A percentile compares a stretch with the other conserved stretches of the same genome.
These are phyloP conservation scores for Plenodomus lindquistii DNA, from an alignment of 2,329 filamentous ascomycete species.

Conservation along the genomic window DNA sequence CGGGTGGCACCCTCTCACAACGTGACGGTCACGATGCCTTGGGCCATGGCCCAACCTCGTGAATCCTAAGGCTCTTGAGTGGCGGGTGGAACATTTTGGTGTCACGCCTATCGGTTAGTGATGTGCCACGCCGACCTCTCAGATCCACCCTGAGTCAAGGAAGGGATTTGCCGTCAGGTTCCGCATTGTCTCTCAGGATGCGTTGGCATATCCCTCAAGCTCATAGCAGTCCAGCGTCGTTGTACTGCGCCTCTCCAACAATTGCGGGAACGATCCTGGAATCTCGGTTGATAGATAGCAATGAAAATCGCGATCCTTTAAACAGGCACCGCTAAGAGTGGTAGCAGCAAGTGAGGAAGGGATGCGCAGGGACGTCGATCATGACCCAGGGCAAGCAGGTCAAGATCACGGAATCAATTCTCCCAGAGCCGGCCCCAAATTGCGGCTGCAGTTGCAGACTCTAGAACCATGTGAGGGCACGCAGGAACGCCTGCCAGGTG, in stretches of 20 bases:
- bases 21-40: conserved; percentile 2
- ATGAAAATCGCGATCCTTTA: conserved; percentile 3
- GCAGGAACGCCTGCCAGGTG: conserved; percentile 5
- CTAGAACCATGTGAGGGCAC: conserved; percentile 2
- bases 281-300: background rate
- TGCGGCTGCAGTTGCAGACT: conserved; percentile 6
- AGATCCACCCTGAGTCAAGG: conserved; percentile 2
- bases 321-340: conserved; percentile 4
- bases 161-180: background rate
- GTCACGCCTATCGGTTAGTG: background rate
- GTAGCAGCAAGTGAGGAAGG: conserved; percentile 7
- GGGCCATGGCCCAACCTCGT: conserved; percentile 4
- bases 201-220: background rate
- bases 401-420: conserved; percentile 16
- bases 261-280: background rate
- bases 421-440: conserved; percentile 17
- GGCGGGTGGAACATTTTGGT: conserved; percentile 1
- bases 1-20: background rate
- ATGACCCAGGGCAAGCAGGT: conserved; percentile 12
- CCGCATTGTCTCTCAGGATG: background rate
- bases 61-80: background rate
- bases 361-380: conserved; percentile 14
- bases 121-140: conserved; percentile 12
- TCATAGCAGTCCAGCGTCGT: background rate
- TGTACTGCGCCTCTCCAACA: background rate